Evolutionary conservation across 116 monocot species (phyloP).

Genomic region (Posidonia oceanica): DNA sequence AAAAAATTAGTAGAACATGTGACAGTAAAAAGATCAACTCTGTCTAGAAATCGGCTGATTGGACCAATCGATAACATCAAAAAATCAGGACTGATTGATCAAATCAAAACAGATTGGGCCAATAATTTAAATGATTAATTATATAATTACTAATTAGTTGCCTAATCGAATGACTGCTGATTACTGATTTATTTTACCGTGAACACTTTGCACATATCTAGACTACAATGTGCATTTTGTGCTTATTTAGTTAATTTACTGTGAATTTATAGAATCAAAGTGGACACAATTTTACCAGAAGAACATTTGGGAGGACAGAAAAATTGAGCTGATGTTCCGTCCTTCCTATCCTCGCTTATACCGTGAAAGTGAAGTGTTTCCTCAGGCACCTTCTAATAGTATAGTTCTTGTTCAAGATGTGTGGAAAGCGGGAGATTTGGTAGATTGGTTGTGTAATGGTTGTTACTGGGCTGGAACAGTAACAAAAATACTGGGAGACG

Average conservation of each 20-base stretch:
- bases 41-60: too few species aligned
- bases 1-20: too few species aligned
- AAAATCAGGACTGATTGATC: too few species aligned
- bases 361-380: constrained; percentile 2
- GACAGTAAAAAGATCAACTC: too few species aligned
- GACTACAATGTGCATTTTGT: too few species aligned
- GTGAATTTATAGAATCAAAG: constrained; percentile 1
- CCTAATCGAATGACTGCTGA: too few species aligned
- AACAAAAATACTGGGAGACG: neutral
- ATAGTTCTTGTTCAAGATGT: neutral
- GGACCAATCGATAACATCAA: too few species aligned
- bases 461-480: constrained; percentile 3
- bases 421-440: constrained; percentile 11
- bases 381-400: neutral
- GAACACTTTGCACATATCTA: too few species aligned
- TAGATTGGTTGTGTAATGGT: neutral
- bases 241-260: neutral
- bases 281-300: constrained; percentile 7
- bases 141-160: too few species aligned
- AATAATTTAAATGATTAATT: too few species aligned
- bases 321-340: constrained; percentile 3
- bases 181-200: too few species aligned
- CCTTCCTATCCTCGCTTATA: constrained; percentile 1
- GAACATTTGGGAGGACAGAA: neutral
- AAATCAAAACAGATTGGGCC: too few species aligned